A percentile compares a stretch with the other conserved stretches of the same genome.
These are phyloP conservation scores for Acacia melanoxylon DNA, from an alignment of 306 rosid genomes.

Conservation along the genomic window DNA sequence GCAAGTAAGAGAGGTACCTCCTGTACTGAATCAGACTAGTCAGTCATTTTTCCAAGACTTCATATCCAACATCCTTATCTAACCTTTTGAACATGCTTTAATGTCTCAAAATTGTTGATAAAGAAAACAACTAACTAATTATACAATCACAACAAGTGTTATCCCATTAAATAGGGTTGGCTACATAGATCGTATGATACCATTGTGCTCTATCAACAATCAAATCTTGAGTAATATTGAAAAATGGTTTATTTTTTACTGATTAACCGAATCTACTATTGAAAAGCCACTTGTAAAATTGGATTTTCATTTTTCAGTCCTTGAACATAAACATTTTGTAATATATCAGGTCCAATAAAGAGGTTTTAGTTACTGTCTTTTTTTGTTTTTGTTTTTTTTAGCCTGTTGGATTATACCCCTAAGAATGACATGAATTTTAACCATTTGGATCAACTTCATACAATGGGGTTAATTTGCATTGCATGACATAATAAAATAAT, in stretches of 20 bases:
- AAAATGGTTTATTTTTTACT: neutral
- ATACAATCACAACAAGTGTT: too few relatives aligned
- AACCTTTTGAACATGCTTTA: slow-evolving; percentile 14
- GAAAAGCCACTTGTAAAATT: neutral
- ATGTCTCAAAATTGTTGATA: neutral
- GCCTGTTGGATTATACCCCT: neutral
- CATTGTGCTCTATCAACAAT: too few relatives aligned
- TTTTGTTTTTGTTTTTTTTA: neutral
- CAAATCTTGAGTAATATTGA: neutral
- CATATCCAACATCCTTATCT: neutral
- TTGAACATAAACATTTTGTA: neutral
- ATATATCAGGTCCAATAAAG: neutral
- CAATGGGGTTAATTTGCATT: neutral
- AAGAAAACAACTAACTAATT: neutral
- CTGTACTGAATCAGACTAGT: slow-evolving; percentile 26
- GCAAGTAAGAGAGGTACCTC: slow-evolving; percentile 79
- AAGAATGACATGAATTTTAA: neutral
- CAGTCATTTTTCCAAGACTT: slow-evolving; percentile 3
- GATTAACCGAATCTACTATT: neutral
- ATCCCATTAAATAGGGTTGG: too few relatives aligned
- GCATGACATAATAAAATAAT: neutral
- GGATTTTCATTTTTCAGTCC: neutral
- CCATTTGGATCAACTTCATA: neutral
- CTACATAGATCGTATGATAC: too few relatives aligned
- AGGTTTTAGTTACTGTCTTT: neutral